phyloP scores from a whole-genome alignment of 768 basidiomycete genomes.

The Boletus bicolor region DNA sequence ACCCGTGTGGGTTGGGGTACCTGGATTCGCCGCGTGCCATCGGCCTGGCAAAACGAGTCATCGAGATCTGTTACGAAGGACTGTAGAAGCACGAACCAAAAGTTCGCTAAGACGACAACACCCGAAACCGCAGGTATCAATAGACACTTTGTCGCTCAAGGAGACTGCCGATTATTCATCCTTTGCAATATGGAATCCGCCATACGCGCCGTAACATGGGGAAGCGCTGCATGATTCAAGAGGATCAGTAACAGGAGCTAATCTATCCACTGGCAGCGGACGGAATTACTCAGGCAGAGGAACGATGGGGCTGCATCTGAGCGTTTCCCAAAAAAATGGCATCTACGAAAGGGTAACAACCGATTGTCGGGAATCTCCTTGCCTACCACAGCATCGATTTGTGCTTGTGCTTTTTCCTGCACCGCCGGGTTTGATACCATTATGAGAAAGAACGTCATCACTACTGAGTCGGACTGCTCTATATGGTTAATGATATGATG shows the following conservation, averaged over 20 bases:
- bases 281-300: constrained; percentile 1
- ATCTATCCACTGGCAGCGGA: too few relatives aligned
- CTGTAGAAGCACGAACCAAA: neutral
- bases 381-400: constrained; percentile 9
- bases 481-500: neutral
- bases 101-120: constrained; percentile 3
- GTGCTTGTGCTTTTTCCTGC: constrained; percentile 9
- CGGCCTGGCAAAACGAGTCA: neutral
- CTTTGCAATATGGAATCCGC: constrained; percentile 48
- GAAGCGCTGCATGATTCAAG: constrained; percentile 11
- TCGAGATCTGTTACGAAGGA: rapidly evolving
- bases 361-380: constrained; percentile 4
- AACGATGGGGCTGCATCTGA: neutral
- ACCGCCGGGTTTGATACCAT: constrained; percentile 4
- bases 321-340: constrained; percentile 4
- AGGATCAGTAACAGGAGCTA: neutral
- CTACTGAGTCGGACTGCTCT: neutral
- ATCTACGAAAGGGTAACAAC: constrained; percentile 3
- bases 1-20: constrained; percentile 34
- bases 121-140: neutral
- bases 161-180: neutral
- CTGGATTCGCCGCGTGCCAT: constrained; percentile 23
- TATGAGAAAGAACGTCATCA: constrained; percentile 6
- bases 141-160: neutral
- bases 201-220: constrained; percentile 38